phyloP scores from a whole-genome alignment of 805 yeast species.

The Dipodascopsis tothii region DNA sequence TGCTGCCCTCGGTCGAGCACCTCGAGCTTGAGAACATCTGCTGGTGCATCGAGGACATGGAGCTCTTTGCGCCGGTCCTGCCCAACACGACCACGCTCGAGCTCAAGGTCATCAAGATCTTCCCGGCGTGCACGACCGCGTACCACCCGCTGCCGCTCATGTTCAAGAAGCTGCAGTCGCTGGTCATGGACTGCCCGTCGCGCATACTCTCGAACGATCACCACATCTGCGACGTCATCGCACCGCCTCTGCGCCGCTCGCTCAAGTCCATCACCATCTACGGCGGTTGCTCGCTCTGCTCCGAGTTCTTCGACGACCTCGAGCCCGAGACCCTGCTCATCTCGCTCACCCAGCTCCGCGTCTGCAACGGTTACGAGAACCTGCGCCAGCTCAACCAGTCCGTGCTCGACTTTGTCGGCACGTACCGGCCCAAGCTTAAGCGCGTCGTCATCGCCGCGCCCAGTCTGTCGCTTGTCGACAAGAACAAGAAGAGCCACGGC shows the following conservation, averaged over 20 bases:
- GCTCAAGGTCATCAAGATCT: constrained; percentile 18
- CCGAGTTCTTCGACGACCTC: constrained; percentile 16
- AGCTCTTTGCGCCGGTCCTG: constrained; percentile 11
- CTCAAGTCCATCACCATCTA: constrained; percentile 8
- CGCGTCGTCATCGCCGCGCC: constrained; percentile 17
- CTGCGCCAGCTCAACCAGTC: constrained; percentile 15
- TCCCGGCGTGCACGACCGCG: constrained; percentile 15
- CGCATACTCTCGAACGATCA: constrained; percentile 21
- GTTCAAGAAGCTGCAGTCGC: constrained; percentile 12
- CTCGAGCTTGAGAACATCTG: constrained; percentile 19
- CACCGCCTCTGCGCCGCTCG: constrained; percentile 10
- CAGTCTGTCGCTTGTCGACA: constrained; percentile 16
- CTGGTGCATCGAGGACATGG: constrained; percentile 18
- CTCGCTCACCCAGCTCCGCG: constrained; percentile 15
- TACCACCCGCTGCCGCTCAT: constrained; percentile 20
- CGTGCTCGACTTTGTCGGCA: constrained; percentile 6
- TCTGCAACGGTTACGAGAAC: constrained; percentile 17
- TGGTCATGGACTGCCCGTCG: constrained; percentile 20
- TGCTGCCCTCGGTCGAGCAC: constrained; percentile 4
- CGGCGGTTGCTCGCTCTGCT: constrained; percentile 23
- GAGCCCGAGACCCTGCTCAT: constrained; percentile 5
- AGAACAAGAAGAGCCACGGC: constrained; percentile 13
- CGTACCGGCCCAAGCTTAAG: constrained; percentile 1
- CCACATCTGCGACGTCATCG: constrained; percentile 20
- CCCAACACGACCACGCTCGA: constrained; percentile 14